These are phyloP conservation scores for Chaetomium sp. DNA, from an alignment of 2,329 filamentous ascomycete species.

Conservation along the genomic window DNA sequence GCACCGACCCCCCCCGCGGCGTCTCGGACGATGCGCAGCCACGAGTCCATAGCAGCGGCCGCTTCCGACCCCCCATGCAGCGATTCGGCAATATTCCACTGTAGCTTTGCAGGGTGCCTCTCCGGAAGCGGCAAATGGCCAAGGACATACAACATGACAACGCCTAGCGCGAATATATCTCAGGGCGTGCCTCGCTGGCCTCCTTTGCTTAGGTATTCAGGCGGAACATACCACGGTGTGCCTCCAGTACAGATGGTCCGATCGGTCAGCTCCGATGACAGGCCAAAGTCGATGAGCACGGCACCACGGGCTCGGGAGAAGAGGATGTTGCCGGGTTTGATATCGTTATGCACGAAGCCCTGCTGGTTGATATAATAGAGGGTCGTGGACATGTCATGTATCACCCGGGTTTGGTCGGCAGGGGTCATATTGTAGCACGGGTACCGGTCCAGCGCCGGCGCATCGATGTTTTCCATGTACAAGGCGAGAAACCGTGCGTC, in stretches of 20 bases:
- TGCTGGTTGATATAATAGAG: neutral
- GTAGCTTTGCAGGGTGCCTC: neutral
- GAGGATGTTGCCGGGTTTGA: neutral
- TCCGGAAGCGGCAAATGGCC: neutral
- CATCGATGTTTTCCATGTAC: neutral
- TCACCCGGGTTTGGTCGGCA: neutral
- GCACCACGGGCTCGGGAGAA: neutral
- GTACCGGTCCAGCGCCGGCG: neutral
- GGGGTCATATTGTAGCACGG: neutral
- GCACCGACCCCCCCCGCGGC: neutral
- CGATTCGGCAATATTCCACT: neutral
- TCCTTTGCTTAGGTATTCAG: neutral
- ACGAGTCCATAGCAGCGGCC: neutral
- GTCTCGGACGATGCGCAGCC: neutral
- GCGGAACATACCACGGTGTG: neutral
- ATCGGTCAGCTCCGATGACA: neutral
- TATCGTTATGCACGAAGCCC: neutral
- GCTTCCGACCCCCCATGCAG: neutral
- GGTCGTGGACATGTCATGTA: neutral
- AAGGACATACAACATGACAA: neutral
- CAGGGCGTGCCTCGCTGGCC: neutral
- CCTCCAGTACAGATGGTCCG: neutral
- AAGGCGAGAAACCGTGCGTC: too few relatives aligned
- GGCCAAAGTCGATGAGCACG: neutral
- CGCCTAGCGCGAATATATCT: neutral